Evolutionary conservation across 2,329 filamentous ascomycete genomes (phyloP), one percentile per base, ranked within the genome.

Genomic region (Curvularia hawaiiensis): DNA sequence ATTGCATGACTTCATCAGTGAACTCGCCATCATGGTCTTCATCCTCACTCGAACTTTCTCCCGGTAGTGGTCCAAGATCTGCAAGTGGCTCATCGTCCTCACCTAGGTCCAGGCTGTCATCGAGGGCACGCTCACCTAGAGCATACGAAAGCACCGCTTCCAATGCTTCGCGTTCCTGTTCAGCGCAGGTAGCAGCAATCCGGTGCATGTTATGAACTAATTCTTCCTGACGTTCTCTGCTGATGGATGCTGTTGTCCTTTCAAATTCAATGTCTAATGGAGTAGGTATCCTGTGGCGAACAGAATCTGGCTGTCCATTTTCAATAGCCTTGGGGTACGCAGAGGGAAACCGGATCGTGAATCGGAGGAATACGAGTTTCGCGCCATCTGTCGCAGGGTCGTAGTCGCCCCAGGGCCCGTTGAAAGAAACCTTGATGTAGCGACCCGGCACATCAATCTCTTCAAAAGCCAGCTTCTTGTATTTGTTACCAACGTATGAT

Each of bases 21-120:
- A 69, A 71, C 45, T 72, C 71, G 43, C 71, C 70, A 33, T 91
- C 89, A 56, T 77, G 78, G 47, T 93, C 91, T 63, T 93, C 90
- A 59, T 92, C 89, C 61, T 92, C 89, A 67, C 90, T 96, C 3
- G 92, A 97, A 64, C 91, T 94, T 63, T 95, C 91, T 56, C 90
- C 71, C 8, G 62, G 64, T 30, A 69, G 35, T 20, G 63, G 61
- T 76, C 79, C 38, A 28, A 67, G 40, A 33, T 69, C 67, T 54
- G 76, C 75, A 52, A 62, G 50, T 85, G 54, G 85, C 8, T 90
- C 88, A 62, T 87, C 83, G 11, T 88, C 45, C 80, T 77, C 47
- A 18, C 61, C 52, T 12, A 72, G 53, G 79, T 73, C 54, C 12
- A 85, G 78, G 58, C 82, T 85, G 40, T 88, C 85, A 59, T 88